Percentiles rank a stretch among this genome's conserved stretches.
Evolutionary conservation across 768 basidiomycete species (phyloP).

Genomic region (Boletus rubropictus): DNA sequence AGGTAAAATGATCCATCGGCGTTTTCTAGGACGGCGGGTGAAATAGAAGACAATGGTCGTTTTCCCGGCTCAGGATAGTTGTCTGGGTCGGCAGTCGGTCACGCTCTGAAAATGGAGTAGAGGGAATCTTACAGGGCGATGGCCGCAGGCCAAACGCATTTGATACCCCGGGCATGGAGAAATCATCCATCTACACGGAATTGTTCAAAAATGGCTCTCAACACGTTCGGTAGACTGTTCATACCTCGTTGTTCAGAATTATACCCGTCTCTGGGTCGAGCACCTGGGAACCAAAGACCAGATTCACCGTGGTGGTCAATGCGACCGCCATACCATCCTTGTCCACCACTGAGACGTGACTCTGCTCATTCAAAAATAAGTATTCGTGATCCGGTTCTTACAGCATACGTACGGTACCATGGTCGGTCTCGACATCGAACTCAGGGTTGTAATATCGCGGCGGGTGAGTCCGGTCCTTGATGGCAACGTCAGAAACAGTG

Average conservation of each 20-base stretch:
- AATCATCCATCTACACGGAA: conserved; percentile 73
- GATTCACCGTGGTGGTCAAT: conserved; percentile 85
- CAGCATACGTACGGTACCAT: conserved; percentile 58
- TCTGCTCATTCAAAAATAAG: conserved; percentile 38
- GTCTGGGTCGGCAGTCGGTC: conserved; percentile 37
- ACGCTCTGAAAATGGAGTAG: neutral
- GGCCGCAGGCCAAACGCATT: conserved; percentile 82
- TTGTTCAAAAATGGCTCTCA: neutral
- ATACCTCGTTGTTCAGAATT: conserved; percentile 81
- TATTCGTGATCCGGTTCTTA: conserved; percentile 1
- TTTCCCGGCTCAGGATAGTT: conserved; percentile 89
- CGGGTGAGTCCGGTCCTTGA: conserved; percentile 73
- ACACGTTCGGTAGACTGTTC: neutral
- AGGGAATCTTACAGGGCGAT: conserved; percentile 57
- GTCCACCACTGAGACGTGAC: conserved; percentile 82
- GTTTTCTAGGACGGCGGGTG: conserved; percentile 76
- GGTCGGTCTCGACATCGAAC: conserved; percentile 71
- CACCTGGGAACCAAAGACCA: conserved; percentile 84
- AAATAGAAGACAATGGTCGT: conserved; percentile 82
- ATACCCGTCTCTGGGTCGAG: conserved; percentile 85
- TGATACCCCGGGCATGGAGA: conserved; percentile 77
- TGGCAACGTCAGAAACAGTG: conserved; percentile 9
- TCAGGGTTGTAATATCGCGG: conserved; percentile 81
- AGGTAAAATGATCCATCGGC: conserved; percentile 66
- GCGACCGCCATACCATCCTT: conserved; percentile 80